Conservation (phyloP, 1,284 basidiomycete genomes). For the Vanrija humicola region DNA sequence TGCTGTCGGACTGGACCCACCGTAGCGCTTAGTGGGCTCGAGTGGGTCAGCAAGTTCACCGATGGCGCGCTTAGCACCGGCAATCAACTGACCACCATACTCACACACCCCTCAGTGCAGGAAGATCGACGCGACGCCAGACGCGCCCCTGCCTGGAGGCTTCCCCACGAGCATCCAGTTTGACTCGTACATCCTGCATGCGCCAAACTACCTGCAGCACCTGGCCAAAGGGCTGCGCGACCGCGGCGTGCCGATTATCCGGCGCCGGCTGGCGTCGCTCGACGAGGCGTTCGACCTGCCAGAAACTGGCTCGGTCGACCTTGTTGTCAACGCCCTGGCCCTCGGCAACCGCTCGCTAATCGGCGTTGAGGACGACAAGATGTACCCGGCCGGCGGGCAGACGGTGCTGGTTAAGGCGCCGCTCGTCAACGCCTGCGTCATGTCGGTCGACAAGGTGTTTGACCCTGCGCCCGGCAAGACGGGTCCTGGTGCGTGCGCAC, state of each 20-base stretch:
- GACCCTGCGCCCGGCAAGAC: no score
- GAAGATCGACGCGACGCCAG: constrained; percentile 3
- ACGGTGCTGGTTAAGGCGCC: constrained; percentile 44
- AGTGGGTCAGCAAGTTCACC: no score
- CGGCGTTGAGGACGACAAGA: constrained; percentile 43
- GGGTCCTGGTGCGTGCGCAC: no score
- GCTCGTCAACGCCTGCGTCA: constrained; percentile 26
- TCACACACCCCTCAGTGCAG: neutral
- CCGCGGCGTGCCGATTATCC: constrained; percentile 39
- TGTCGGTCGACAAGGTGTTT: neutral
- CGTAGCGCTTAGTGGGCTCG: no score
- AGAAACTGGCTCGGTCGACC: constrained; percentile 24
- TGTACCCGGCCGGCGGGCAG: constrained; percentile 45
- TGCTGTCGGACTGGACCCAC: neutral
- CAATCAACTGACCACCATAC: no score
- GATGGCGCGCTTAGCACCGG: no score
- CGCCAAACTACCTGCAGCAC: constrained; percentile 44
- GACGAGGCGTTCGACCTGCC: constrained; percentile 45
- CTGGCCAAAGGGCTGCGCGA: constrained; percentile 33
- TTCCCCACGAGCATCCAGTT: constrained; percentile 31
- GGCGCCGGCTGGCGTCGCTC: constrained; percentile 37
- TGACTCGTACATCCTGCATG: constrained; percentile 44
- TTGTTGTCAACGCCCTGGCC: constrained; percentile 53
- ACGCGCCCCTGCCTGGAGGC: constrained; percentile 19
- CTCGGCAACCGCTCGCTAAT: constrained; percentile 41